Percentiles rank a stretch among this genome's conserved stretches.
phyloP scores from a whole-genome alignment of 495 filamentous ascomycete species.

The Tuber brumale region DNA sequence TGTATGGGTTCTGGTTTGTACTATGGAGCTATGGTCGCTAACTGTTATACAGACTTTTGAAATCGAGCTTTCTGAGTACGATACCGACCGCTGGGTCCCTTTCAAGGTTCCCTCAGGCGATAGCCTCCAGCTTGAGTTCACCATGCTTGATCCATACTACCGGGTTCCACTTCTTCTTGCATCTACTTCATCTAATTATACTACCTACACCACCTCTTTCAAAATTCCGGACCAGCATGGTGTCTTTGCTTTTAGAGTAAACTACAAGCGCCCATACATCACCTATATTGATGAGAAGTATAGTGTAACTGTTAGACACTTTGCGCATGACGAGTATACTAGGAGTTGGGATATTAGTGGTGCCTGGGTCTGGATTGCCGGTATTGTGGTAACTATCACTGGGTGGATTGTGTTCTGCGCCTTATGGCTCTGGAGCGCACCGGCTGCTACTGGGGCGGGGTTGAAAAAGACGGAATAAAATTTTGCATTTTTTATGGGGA shows the following conservation, averaged over 20 bases:
- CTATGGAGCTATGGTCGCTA: conserved; percentile 26
- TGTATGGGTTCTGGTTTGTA: conserved; percentile 43
- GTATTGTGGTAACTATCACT: conserved; percentile 71
- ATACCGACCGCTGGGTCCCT: conserved; percentile 60
- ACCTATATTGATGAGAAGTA: conserved; percentile 89
- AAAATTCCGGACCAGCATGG: conserved; percentile 90
- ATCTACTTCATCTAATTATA: conserved; percentile 56
- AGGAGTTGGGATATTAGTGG: conserved; percentile 81
- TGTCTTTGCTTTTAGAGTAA: conserved; percentile 92
- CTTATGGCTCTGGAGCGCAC: conserved; percentile 83
- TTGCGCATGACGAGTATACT: conserved; percentile 94
- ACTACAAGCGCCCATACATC: conserved; percentile 91
- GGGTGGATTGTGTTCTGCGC: conserved; percentile 82
- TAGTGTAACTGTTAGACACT: conserved; percentile 88
- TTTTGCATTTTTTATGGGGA: not conserved
- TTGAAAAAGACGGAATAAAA: conserved; percentile 67
- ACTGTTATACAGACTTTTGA: conserved; percentile 61
- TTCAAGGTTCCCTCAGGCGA: conserved; percentile 65
- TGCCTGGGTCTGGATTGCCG: conserved; percentile 93
- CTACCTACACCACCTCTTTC: conserved; percentile 69
- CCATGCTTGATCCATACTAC: conserved; percentile 97
- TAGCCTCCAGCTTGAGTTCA: conserved; percentile 85
- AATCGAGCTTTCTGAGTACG: conserved; percentile 82
- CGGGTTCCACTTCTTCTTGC: conserved; percentile 65
- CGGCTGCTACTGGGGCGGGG: conserved; percentile 46